These are phyloP conservation scores for Vigna trinervia DNA, from an alignment of 306 rosid species.

Conservation along the genomic window DNA sequence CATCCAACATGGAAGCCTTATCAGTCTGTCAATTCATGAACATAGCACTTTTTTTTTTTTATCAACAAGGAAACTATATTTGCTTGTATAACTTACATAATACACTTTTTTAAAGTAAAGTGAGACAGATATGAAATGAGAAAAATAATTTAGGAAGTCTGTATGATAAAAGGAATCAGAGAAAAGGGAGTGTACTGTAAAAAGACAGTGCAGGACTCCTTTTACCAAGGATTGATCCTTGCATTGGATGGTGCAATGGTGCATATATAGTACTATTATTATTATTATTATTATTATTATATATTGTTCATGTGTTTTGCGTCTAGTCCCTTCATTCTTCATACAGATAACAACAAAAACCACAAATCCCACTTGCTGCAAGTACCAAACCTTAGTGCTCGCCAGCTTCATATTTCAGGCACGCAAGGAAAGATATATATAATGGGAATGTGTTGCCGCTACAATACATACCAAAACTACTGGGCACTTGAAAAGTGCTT, in stretches of 20 bases:
- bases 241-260: background rate
- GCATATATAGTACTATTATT: background rate
- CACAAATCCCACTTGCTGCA: constrained; percentile 13
- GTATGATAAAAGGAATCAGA: background rate
- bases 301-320: constrained; percentile 1
- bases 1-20: constrained; percentile 99
- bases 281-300: background rate
- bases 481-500: background rate
- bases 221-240: constrained; percentile 10
- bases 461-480: constrained; percentile 16
- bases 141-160: too few relatives aligned
- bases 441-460: background rate
- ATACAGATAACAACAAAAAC: constrained; percentile 6
- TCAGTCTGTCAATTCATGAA: constrained; percentile 84
- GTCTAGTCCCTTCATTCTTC: background rate
- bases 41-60: constrained; percentile 1
- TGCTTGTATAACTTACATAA: background rate
- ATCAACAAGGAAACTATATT: background rate
- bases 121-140: background rate
- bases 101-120: background rate
- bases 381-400: background rate
- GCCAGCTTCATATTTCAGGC: constrained; percentile 32
- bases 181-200: background rate
- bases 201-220: background rate
- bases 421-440: constrained; percentile 34